These are phyloP conservation scores for Aspergillus spinulosporus DNA, from an alignment of 2,329 filamentous ascomycete species.

Conservation along the genomic window DNA sequence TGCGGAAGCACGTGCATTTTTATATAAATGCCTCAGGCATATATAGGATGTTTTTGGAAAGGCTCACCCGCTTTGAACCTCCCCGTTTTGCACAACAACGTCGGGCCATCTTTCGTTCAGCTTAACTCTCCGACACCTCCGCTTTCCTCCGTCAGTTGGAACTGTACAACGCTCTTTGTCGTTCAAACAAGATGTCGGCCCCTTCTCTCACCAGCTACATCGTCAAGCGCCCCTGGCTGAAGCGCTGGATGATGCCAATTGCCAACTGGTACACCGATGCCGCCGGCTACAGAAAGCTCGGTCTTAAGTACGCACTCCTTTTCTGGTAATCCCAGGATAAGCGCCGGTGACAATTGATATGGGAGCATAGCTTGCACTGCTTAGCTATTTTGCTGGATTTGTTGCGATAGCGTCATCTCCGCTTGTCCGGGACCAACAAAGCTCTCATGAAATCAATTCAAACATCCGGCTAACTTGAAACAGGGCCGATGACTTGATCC, in stretches of 20 bases:
- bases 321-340: constrained; percentile 16
- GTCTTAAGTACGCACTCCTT: constrained; percentile 68
- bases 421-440: constrained; percentile 18
- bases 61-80: constrained; percentile 33
- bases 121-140: constrained; percentile 31
- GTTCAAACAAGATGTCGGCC: constrained; percentile 62
- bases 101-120: constrained; percentile 39
- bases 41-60: constrained; percentile 30
- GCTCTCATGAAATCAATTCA: background rate
- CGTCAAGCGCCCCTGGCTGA: constrained; percentile 81
- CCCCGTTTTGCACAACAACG: constrained; percentile 42
- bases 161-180: constrained; percentile 17
- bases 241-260: constrained; percentile 74
- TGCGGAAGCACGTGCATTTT: constrained; percentile 25
- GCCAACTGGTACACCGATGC: constrained; percentile 87
- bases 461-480: constrained; percentile 19
- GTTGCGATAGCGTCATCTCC: constrained; percentile 4
- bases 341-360: constrained; percentile 11
- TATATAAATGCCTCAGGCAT: constrained; percentile 21
- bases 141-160: constrained; percentile 35
- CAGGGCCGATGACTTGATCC: constrained; percentile 91
- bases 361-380: background rate
- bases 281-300: constrained; percentile 89
- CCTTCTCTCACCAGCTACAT: constrained; percentile 74
- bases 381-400: background rate